These are phyloP conservation scores for Penicillium soppii DNA, from an alignment of 495 filamentous ascomycete genomes.

Conservation along the genomic window DNA sequence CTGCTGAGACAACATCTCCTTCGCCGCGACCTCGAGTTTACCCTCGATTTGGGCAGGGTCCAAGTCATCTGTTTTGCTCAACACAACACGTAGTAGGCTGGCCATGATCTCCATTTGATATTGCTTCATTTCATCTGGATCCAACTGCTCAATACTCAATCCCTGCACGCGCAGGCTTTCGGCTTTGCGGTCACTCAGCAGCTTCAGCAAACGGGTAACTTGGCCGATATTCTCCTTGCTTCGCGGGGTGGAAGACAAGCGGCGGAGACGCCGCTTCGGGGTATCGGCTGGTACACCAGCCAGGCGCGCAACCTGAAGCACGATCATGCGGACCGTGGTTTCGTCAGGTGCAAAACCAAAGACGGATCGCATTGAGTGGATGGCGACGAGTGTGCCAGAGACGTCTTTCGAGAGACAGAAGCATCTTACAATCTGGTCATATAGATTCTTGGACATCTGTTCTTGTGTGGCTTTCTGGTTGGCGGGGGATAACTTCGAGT, in stretches of 20 bases:
- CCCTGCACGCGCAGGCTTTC: slow-evolving; percentile 36
- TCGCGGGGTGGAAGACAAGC: slow-evolving; percentile 40
- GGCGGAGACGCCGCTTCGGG: slow-evolving; percentile 42
- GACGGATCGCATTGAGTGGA: slow-evolving; percentile 50
- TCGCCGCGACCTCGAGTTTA: slow-evolving; percentile 45
- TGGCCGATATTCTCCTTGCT: slow-evolving; percentile 47
- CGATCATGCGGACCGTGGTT: slow-evolving; percentile 49
- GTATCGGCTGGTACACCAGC: slow-evolving; percentile 40
- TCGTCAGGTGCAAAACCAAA: slow-evolving; percentile 56
- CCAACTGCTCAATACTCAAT: slow-evolving; percentile 35
- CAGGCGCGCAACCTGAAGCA: slow-evolving; percentile 50
- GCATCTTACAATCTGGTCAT: slow-evolving; percentile 56
- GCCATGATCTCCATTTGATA: slow-evolving; percentile 52
- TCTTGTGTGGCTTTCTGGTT: slow-evolving; percentile 21
- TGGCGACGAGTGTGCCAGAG: slow-evolving; percentile 60
- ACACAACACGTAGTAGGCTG: slow-evolving; percentile 49
- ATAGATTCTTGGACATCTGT: slow-evolving; percentile 51
- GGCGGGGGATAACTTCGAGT: slow-evolving; percentile 30
- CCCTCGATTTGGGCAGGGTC: slow-evolving; percentile 37
- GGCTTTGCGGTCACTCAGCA: slow-evolving; percentile 38
- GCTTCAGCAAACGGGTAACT: slow-evolving; percentile 34
- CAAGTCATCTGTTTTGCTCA: slow-evolving; percentile 41
- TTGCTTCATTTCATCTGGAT: slow-evolving; percentile 40
- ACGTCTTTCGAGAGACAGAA: slow-evolving; percentile 55
- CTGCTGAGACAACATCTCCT: slow-evolving; percentile 53